Percentiles rank a stretch among this genome's conserved stretches.
These are phyloP conservation scores for Ottelia alismoides DNA, from an alignment of 106 monocot genomes.

Conservation along the genomic window DNA sequence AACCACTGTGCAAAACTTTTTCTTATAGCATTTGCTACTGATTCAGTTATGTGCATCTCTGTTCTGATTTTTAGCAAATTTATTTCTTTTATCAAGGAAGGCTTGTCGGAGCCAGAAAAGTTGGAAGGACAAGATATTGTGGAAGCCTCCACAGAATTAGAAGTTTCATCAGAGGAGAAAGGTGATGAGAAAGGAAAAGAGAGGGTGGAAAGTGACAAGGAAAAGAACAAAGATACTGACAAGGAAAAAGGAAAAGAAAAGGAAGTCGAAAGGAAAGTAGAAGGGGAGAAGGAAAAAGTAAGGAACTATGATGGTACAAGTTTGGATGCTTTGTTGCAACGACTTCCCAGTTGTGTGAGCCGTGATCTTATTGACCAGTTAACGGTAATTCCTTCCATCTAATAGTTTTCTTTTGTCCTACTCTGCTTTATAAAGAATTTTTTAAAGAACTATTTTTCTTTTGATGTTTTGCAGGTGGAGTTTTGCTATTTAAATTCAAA, in stretches of 20 bases:
- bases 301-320: constrained; percentile 65
- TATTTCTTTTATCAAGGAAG: no score
- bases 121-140: constrained; percentile 37
- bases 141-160: constrained; percentile 26
- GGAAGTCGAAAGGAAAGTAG: constrained; percentile 65
- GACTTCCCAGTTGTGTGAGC: constrained; percentile 91
- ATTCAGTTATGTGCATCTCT: no score
- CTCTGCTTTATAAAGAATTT: not conserved
- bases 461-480: constrained; percentile 55
- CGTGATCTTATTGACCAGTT: constrained; percentile 97
- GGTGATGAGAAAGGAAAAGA: constrained; percentile 59
- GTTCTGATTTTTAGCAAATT: no score
- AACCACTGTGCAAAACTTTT: no score
- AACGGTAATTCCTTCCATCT: constrained; percentile 53
- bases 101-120: constrained; percentile 44
- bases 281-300: constrained; percentile 77
- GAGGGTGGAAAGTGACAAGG: constrained; percentile 53
- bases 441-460: not conserved
- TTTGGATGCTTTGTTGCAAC: constrained; percentile 77
- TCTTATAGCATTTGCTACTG: no score
- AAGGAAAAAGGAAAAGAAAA: constrained; percentile 69
- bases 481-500: constrained; percentile 98
- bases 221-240: constrained; percentile 41
- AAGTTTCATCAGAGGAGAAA: constrained; percentile 33
- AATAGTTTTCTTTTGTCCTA: not conserved